Evolutionary conservation across 2,329 filamentous ascomycete species (phyloP), one percentile per base, ranked within the genome.

Genomic region (Colletotrichum gloeosporioides): DNA sequence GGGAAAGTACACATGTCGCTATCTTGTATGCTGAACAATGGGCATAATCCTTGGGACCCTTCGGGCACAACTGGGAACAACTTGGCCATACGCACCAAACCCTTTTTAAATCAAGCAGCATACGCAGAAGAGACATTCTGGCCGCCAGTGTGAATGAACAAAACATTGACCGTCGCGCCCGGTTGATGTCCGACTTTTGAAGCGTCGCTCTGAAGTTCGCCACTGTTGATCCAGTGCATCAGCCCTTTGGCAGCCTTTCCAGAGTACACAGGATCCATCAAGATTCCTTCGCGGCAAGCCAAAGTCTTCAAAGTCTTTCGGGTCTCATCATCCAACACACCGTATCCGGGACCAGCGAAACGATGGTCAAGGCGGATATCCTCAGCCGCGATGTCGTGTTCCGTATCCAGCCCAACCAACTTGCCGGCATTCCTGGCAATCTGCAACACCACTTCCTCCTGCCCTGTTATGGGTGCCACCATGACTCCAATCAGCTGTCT

Each of bases 401-500:
- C 44, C 44, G 44, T 12, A 25, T 22, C 44, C 44, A 53, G 44
- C n/a, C 44, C 44, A 13, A 53, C n/a, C n/a, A 53, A 25, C 44
- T 53, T 53, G 3, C 44, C n/a, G 44, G 44, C 44, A 25, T 53
- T 53, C n/a, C 44, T 53, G n/a, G 44, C 44, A 22, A 53, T 53
- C 44, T 53, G 44, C 44, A 53, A 8, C 44, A 53, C 44, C n/a
- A 53, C n/a, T 53, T 53, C 44, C n/a, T 53, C 44, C 10, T 53
- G 44, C 10, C n/a, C 7, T 53, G 10, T 53, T 8, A 13, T 53
- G 44, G 44, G 44, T 3, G 44, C 44, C 44, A 53, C 44, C 44
- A 53, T 53, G 44, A 53, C n/a, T 53, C 44, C 44, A 4, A 53
- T 53, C n/a, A 53, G 44, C n/a, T 53, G 44, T 53, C 44, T 53